These are phyloP conservation scores for Carex kokanica DNA, from an alignment of 176 grass and related monocot species.

Conservation along the genomic window DNA sequence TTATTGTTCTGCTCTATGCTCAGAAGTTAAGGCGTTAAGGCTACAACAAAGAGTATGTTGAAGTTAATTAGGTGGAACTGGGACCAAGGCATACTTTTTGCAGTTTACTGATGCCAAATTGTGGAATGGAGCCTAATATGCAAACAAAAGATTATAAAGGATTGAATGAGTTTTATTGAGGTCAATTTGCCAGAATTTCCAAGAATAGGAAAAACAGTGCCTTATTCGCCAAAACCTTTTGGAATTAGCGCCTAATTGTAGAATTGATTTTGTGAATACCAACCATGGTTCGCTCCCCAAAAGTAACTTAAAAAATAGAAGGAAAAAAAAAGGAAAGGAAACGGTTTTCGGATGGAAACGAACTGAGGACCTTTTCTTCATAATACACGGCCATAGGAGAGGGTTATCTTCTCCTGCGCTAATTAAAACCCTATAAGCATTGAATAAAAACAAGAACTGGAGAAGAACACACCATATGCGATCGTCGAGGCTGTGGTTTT, in stretches of 20 bases:
- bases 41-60: not conserved
- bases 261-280: not conserved
- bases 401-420: not conserved
- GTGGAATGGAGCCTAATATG: not conserved
- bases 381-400: not conserved
- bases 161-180: not conserved
- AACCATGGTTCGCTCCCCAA: not conserved
- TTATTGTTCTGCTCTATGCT: not conserved
- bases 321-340: not conserved
- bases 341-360: not conserved
- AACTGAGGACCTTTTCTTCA: not conserved
- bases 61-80: not conserved
- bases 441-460: not conserved
- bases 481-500: slow-evolving; percentile 8
- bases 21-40: not conserved
- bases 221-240: not conserved
- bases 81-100: not conserved
- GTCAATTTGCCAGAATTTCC: not conserved
- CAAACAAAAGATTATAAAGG: not conserved
- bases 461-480: slow-evolving; percentile 25
- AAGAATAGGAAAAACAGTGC: not conserved
- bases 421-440: not conserved
- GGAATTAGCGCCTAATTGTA: not conserved
- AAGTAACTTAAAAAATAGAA: not conserved
- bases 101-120: not conserved